A percentile compares a stretch with the other conserved stretches of the same genome.
Conservation (phyloP, 2,329 filamentous ascomycete species). For the Cadophora malorum region DNA sequence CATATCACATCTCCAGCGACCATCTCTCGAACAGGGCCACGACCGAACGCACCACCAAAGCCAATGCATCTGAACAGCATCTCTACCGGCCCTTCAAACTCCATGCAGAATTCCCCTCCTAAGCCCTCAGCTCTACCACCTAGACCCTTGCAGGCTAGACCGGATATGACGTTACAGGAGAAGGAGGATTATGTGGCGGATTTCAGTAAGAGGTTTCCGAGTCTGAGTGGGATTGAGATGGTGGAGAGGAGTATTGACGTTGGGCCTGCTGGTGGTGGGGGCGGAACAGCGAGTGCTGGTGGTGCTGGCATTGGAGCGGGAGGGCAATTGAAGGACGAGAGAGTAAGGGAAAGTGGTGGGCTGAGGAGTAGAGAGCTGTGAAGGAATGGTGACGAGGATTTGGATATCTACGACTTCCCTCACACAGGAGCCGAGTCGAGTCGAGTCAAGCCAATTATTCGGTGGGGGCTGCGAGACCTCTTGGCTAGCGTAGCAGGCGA, state of each 20-base stretch:
- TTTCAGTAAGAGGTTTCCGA: constrained; percentile 88
- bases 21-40: constrained; percentile 45
- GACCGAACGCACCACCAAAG: constrained; percentile 65
- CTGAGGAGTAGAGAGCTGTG: constrained; percentile 22
- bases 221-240: constrained; percentile 79
- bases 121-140: constrained; percentile 36
- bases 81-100: constrained; percentile 47
- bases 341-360: constrained; percentile 18
- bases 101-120: constrained; percentile 50
- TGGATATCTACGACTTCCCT: not conserved
- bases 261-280: not conserved
- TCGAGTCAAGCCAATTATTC: not conserved
- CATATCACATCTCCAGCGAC: constrained; percentile 35
- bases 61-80: constrained; percentile 65
- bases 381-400: not conserved
- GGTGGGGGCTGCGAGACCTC: not conserved
- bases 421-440: not conserved
- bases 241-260: constrained; percentile 44
- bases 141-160: constrained; percentile 52
- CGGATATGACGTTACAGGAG: constrained; percentile 63
- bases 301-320: not conserved
- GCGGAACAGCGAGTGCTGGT: not conserved
- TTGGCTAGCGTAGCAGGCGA: not conserved
- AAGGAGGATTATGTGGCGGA: constrained; percentile 70
- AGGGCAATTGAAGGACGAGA: not conserved